Conservation (phyloP, 2,329 filamentous ascomycete genomes). For the Colletotrichum chrysophilum region DNA sequence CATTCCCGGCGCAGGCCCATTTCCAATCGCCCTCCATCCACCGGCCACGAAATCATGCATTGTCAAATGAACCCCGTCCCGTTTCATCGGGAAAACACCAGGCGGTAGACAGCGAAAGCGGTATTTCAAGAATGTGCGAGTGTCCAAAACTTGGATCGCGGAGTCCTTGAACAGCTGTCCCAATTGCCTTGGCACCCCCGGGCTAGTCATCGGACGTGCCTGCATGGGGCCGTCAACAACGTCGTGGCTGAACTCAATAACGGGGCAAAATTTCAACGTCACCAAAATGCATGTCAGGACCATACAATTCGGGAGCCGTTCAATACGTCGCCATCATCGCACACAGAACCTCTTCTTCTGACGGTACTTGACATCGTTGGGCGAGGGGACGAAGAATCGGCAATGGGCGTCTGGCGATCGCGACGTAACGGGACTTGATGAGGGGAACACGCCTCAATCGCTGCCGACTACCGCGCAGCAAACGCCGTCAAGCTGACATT, state of each 20-base stretch:
- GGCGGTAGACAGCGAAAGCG: not conserved
- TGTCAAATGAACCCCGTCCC: not conserved
- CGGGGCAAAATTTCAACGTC: not conserved
- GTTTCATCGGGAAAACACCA: not conserved
- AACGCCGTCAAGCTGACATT: not conserved
- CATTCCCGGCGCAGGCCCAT: conserved; percentile 10
- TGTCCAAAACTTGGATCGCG: not conserved
- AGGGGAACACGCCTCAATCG: not conserved
- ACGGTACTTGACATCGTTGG: not conserved
- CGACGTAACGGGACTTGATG: not conserved
- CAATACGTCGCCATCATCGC: not conserved
- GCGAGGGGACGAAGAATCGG: not conserved
- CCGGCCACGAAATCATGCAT: conserved; percentile 10
- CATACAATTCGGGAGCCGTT: not conserved
- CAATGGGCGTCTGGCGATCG: not conserved
- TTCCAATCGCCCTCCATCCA: not conserved
- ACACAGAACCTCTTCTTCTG: not conserved
- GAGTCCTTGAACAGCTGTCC: not conserved
- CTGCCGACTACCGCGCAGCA: not conserved
- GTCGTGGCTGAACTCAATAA: not conserved
- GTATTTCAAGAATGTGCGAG: not conserved
- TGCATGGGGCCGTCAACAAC: not conserved
- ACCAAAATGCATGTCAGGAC: not conserved
- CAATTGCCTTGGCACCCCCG: not conserved
- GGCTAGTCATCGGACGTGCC: not conserved